These are phyloP conservation scores for Alternaria dauci DNA, from an alignment of 2,329 filamentous ascomycete genomes.

Conservation along the genomic window DNA sequence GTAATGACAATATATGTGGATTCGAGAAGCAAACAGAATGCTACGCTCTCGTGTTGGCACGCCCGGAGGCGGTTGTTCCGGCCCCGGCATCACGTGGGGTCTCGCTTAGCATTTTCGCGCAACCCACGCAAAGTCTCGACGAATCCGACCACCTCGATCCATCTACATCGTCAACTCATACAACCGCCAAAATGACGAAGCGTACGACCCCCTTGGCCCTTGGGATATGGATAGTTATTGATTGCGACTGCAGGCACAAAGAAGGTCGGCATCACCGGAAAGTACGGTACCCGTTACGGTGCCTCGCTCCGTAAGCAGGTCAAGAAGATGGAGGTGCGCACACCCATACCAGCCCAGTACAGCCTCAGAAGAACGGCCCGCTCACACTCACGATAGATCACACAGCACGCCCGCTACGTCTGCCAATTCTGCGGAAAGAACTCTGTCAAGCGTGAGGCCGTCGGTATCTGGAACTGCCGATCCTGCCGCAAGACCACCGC, in stretches of 20 bases:
- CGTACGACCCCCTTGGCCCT: slow-evolving; percentile 36
- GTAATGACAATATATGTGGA: background rate
- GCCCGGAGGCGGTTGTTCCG: slow-evolving; percentile 21
- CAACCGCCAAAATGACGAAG: slow-evolving; percentile 64
- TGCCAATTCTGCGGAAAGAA: slow-evolving; percentile 96
- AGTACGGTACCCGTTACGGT: slow-evolving; percentile 98
- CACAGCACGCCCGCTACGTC: slow-evolving; percentile 93
- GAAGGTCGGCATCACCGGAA: slow-evolving; percentile 94
- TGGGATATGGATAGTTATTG: slow-evolving; percentile 23
- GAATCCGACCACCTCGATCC: slow-evolving; percentile 27
- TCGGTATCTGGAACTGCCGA: slow-evolving; percentile 97
- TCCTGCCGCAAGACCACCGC: slow-evolving; percentile 93
- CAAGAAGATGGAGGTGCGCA: slow-evolving; percentile 90
- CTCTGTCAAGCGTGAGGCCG: slow-evolving; percentile 85
- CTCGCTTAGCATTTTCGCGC: slow-evolving; percentile 18
- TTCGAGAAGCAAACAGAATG: slow-evolving; percentile 1
- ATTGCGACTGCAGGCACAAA: slow-evolving; percentile 41
- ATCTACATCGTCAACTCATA: slow-evolving; percentile 30
- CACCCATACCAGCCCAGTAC: slow-evolving; percentile 11
- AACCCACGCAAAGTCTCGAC: slow-evolving; percentile 10
- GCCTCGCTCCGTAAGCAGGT: slow-evolving; percentile 98
- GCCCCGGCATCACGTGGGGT: background rate
- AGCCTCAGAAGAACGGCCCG: slow-evolving; percentile 17
- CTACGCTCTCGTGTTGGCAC: background rate
- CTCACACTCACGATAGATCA: slow-evolving; percentile 64